phyloP scores from a whole-genome alignment of 2,329 filamentous ascomycete species.

The Podosphaera fusca region DNA sequence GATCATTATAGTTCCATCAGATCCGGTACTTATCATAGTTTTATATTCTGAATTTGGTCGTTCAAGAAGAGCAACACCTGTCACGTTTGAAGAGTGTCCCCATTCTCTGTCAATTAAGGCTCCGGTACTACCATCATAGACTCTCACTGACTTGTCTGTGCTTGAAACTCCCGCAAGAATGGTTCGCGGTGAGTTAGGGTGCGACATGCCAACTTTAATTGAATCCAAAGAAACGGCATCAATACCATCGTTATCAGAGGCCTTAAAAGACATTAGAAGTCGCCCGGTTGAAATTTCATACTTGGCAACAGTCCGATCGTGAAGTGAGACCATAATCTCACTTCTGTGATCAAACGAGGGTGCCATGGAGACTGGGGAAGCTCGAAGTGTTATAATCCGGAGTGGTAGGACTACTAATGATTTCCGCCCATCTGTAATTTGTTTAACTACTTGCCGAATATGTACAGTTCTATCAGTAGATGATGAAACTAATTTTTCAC shows the following conservation, averaged over 20 bases:
- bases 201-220: conserved; percentile 38
- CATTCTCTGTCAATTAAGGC: conserved; percentile 68
- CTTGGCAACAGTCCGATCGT: conserved; percentile 36
- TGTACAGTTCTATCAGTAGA: conserved; percentile 76
- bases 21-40: conserved; percentile 48
- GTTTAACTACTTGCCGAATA: conserved; percentile 52
- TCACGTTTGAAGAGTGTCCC: conserved; percentile 87
- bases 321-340: conserved; percentile 32
- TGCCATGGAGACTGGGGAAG: conserved; percentile 68
- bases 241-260: conserved; percentile 52
- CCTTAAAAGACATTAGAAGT: conserved; percentile 52
- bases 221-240: conserved; percentile 72
- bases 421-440: conserved; percentile 34
- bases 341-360: conserved; percentile 29
- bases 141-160: conserved; percentile 80
- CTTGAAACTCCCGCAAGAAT: conserved; percentile 75
- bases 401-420: conserved; percentile 55
- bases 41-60: conserved; percentile 27
- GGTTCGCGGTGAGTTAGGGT: conserved; percentile 27
- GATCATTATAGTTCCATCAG: conserved; percentile 66
- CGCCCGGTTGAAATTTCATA: conserved; percentile 46
- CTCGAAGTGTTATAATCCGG: conserved; percentile 59
- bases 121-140: conserved; percentile 65
- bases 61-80: conserved; percentile 53
- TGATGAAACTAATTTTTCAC: conserved; percentile 49